Evolutionary conservation across 345 rosid genomes (phyloP), one percentile per base, ranked within the genome.

Genomic region (Pistacia atlantica): DNA sequence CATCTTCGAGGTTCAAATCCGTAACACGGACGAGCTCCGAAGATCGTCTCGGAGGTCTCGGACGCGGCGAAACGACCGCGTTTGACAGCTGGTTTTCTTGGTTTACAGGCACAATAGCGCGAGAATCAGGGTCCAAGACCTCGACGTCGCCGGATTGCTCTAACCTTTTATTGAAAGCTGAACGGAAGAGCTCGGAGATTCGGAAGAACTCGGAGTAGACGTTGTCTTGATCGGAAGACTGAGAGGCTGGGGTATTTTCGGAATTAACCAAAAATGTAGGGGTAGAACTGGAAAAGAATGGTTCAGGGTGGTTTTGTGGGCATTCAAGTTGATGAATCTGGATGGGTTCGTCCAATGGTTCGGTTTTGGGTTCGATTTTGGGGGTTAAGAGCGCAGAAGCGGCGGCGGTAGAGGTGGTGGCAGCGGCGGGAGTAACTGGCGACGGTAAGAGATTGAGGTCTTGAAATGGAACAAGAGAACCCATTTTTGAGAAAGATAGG

Each of bases 21-120:
- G 91, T 80, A 16, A 93, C 90, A 70, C 98, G 88, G 55, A 93
- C 99, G 0, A 93, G 91, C 90, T 93, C 95, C 8, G 88, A 75
- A 2, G 97, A 92, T 25, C 94, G 85, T 46, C 75, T 86, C 16
- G 71, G 77, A 18, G 65, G 75, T 14, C 67, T 82, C 11, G 77
- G 46, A 5, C 46, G 89, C 52, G 71, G 77, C 7, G 84, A 67
- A 5, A 76, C 75, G 11, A 75, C 78, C 11, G 80, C 80, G 52
- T 72, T 14, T 9, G 75, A 74, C 13, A 71, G 57, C 48, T 13
- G 74, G 25, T 45, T 22, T 16, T 71, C 81, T 11, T 81, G 83
- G 20, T 73, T 73, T 1, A 82, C 79, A 5, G 93, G 86, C 2
- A 90, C 89, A 18, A 89, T 88, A 49, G 96, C 97, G 11, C 84